A percentile compares a stretch with the other conserved stretches of the same genome.
Evolutionary conservation across 768 basidiomycete genomes (phyloP).

Genomic region (Suillus placidus): DNA sequence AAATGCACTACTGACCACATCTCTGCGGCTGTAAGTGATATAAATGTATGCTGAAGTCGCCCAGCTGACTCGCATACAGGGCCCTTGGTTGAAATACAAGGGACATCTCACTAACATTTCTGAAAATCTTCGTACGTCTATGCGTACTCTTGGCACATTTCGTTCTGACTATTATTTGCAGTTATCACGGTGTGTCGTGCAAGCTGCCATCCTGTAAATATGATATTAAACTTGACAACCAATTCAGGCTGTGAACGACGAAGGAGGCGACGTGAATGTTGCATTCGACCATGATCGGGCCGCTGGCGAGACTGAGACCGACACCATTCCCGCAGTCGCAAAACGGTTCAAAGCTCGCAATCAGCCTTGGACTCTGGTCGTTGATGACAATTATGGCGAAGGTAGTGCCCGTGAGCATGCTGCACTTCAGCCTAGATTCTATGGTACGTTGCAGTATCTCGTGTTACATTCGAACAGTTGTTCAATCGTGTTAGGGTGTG

Average conservation of each 20-base stretch:
- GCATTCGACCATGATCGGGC: constrained; percentile 77
- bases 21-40: constrained; percentile 77
- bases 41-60: background rate
- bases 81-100: constrained; percentile 99
- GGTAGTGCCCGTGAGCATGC: constrained; percentile 98
- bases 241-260: constrained; percentile 87
- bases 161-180: constrained; percentile 30
- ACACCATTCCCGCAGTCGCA: constrained; percentile 89
- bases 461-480: constrained; percentile 2
- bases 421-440: constrained; percentile 94
- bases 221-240: constrained; percentile 4
- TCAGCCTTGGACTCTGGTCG: constrained; percentile 92
- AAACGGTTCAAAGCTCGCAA: constrained; percentile 82
- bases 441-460: constrained; percentile 49
- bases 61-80: constrained; percentile 45
- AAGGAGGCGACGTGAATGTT: constrained; percentile 89
- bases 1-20: constrained; percentile 99
- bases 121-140: constrained; percentile 84
- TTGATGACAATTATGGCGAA: constrained; percentile 98
- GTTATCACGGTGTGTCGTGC: constrained; percentile 73
- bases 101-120: constrained; percentile 96
- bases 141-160: background rate
- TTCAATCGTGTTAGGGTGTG: constrained; percentile 59
- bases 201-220: constrained; percentile 1
- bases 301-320: constrained; percentile 46